phyloP scores from a whole-genome alignment of 306 rosid species.

The Trifolium subterraneum region DNA sequence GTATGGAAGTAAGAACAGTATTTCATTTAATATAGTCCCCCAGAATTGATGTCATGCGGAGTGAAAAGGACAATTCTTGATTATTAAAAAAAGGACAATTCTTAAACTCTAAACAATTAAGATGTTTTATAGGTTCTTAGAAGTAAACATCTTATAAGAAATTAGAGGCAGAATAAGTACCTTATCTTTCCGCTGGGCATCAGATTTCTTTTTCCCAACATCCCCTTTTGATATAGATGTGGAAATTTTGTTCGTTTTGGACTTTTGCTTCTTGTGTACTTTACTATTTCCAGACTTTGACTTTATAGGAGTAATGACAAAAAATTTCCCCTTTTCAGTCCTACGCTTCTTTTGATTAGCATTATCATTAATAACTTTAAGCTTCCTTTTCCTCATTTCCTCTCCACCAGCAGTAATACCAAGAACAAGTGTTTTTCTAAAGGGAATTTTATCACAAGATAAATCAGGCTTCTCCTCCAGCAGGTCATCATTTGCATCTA shows the following conservation, averaged over 20 bases:
- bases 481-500: constrained; percentile 57
- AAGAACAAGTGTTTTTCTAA: constrained; percentile 70
- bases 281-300: constrained; percentile 59
- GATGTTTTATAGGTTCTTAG: constrained; percentile 16
- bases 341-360: constrained; percentile 65
- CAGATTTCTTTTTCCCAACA: constrained; percentile 58
- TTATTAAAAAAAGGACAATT: constrained; percentile 14
- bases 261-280: constrained; percentile 67
- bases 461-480: constrained; percentile 56
- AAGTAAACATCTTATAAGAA: constrained; percentile 32
- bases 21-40: constrained; percentile 13
- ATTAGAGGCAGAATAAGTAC: constrained; percentile 49
- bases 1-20: background rate
- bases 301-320: constrained; percentile 50
- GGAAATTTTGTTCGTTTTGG: constrained; percentile 57
- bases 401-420: constrained; percentile 59
- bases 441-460: constrained; percentile 53
- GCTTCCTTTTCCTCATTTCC: constrained; percentile 73
- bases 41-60: constrained; percentile 15
- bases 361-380: constrained; percentile 48
- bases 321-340: constrained; percentile 70
- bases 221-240: constrained; percentile 56
- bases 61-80: constrained; percentile 8
- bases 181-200: constrained; percentile 68
- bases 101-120: constrained; percentile 10